These are phyloP conservation scores for Gymnopus androsaceus DNA, from an alignment of 1,284 basidiomycete genomes.

Conservation along the genomic window DNA sequence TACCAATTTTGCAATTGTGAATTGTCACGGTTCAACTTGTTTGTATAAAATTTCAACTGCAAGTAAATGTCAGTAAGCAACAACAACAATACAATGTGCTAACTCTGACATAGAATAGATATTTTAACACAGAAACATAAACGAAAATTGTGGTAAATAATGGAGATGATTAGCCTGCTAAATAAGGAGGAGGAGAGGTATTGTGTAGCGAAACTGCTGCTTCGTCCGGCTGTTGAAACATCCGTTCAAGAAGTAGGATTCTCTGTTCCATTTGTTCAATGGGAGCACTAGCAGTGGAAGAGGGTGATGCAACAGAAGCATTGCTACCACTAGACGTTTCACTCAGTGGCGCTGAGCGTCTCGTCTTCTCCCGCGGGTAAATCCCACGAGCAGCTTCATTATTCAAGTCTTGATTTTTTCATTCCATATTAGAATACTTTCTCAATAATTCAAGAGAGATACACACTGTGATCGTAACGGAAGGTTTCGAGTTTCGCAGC, in stretches of 20 bases:
- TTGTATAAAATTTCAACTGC: no score
- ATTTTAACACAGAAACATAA: no score
- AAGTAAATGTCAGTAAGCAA: no score
- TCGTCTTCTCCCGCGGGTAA: neutral
- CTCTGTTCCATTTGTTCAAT: neutral
- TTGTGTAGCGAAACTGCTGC: neutral
- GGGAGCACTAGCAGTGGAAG: neutral
- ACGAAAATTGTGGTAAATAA: no score
- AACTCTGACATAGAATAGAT: no score
- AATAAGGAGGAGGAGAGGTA: neutral
- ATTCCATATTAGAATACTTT: no score
- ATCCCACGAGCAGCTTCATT: neutral
- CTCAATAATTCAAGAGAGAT: neutral
- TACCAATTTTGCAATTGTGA: no score
- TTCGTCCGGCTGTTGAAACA: neutral
- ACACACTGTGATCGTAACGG: neutral
- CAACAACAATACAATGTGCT: no score
- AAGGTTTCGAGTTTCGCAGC: neutral
- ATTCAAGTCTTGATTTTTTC: neutral
- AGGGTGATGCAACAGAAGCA: neutral
- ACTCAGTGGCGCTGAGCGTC: neutral
- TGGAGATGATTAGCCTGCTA: no score
- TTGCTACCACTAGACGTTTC: neutral
- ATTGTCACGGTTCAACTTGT: no score
- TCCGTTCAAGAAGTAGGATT: neutral